Conservation (phyloP, 352 stramenopile genomes). For the Phytophthora palmivora region DNA sequence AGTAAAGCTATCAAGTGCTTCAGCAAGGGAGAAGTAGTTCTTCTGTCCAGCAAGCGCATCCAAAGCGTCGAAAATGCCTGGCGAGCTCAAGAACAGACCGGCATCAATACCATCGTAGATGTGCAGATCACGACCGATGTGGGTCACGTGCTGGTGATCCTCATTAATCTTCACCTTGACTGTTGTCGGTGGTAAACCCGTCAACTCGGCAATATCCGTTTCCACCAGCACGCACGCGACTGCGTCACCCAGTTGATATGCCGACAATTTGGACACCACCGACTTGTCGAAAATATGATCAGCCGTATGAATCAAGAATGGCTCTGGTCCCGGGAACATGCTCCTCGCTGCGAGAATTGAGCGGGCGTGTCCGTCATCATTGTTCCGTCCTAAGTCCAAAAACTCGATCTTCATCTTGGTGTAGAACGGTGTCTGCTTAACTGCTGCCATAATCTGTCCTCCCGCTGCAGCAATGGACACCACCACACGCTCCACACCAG, state of each 20-base stretch:
- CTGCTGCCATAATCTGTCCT: slow-evolving; percentile 60
- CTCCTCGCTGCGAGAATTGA: slow-evolving; percentile 74
- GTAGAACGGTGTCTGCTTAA: slow-evolving; percentile 75
- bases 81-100: slow-evolving; percentile 75
- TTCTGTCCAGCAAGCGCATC: slow-evolving; percentile 66
- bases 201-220: slow-evolving; percentile 68
- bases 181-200: slow-evolving; percentile 60
- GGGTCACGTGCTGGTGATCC: slow-evolving; percentile 58
- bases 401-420: slow-evolving; percentile 87
- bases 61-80: slow-evolving; percentile 73
- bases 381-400: slow-evolving; percentile 71
- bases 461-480: slow-evolving; percentile 75
- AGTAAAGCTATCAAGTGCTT: slow-evolving; percentile 79
- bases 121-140: slow-evolving; percentile 63
- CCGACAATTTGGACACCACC: slow-evolving; percentile 70
- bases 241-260: slow-evolving; percentile 61
- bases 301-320: slow-evolving; percentile 86
- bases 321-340: slow-evolving; percentile 64
- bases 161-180: slow-evolving; percentile 71
- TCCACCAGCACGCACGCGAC: slow-evolving; percentile 80
- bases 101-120: slow-evolving; percentile 75
- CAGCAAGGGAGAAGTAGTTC: slow-evolving; percentile 77
- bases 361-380: slow-evolving; percentile 72
- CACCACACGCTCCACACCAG: slow-evolving; percentile 78
- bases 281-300: slow-evolving; percentile 90